phyloP scores from a whole-genome alignment of 192 early-diverging fungal species.

The Linderina pennispora region DNA sequence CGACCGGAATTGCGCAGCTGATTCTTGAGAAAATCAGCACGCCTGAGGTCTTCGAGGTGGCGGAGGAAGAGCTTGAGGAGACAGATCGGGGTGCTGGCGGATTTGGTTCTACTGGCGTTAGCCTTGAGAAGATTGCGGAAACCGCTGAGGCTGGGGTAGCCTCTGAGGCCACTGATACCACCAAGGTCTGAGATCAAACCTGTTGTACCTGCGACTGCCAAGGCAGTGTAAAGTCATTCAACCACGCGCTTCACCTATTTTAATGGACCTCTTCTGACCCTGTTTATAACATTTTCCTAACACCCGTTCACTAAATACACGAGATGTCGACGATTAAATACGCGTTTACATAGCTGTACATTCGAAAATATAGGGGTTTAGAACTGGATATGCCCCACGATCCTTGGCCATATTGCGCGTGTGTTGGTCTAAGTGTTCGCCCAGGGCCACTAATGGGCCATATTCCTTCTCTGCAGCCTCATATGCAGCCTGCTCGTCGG shows the following conservation, averaged over 20 bases:
- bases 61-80: constrained; percentile 35
- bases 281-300: too few relatives aligned
- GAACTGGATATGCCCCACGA: constrained; percentile 1
- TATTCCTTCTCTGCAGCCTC: constrained; percentile 20
- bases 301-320: too few relatives aligned
- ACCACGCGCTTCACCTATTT: too few relatives aligned
- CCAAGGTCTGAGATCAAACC: too few relatives aligned
- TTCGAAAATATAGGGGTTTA: too few relatives aligned
- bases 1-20: constrained; percentile 94
- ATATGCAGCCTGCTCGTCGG: constrained; percentile 27
- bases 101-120: constrained; percentile 69
- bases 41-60: constrained; percentile 70
- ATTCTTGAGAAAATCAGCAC: constrained; percentile 82
- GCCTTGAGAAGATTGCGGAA: neutral
- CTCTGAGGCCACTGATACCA: too few relatives aligned
- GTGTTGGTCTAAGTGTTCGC: constrained; percentile 28
- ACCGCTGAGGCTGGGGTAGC: too few relatives aligned
- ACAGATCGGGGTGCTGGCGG: constrained; percentile 58
- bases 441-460: constrained; percentile 22
- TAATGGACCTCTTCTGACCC: too few relatives aligned
- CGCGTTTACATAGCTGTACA: too few relatives aligned
- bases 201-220: too few relatives aligned
- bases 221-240: too few relatives aligned
- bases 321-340: too few relatives aligned
- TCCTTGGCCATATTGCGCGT: constrained; percentile 22